Evolutionary conservation across 2,329 filamentous ascomycete species (phyloP).

Genomic region (Diaporthe eres): DNA sequence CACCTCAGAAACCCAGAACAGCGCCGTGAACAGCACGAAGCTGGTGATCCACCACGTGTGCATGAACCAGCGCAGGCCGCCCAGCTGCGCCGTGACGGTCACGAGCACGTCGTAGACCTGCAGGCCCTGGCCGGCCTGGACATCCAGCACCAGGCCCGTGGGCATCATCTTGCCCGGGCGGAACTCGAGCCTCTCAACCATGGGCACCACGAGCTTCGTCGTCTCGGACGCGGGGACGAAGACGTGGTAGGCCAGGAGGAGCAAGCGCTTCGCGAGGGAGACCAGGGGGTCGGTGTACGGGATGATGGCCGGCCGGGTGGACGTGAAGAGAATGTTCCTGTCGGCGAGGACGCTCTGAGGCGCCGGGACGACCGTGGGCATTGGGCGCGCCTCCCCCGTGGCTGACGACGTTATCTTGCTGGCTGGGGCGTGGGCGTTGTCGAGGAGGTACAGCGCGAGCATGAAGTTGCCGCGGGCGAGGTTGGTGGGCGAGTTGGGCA

Average conservation of each 20-base stretch:
- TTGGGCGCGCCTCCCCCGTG: conserved; percentile 41
- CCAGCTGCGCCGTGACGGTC: conserved; percentile 80
- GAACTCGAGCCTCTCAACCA: conserved; percentile 84
- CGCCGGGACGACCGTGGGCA: conserved; percentile 40
- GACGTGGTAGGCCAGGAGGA: conserved; percentile 78
- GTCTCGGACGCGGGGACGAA: conserved; percentile 75
- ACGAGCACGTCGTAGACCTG: conserved; percentile 82
- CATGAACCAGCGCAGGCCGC: conserved; percentile 87
- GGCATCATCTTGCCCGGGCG: conserved; percentile 55
- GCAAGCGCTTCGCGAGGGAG: conserved; percentile 70
- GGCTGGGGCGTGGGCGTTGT: conserved; percentile 47
- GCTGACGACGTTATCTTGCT: conserved; percentile 24
- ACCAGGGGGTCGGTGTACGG: conserved; percentile 83
- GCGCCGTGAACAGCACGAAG: conserved; percentile 75
- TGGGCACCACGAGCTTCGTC: conserved; percentile 73
- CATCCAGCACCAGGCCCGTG: conserved; percentile 68
- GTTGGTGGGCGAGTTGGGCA: conserved; percentile 86
- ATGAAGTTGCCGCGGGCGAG: conserved; percentile 91
- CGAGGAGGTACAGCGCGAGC: conserved; percentile 82
- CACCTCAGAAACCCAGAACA: conserved; percentile 86
- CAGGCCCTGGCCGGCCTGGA: conserved; percentile 77
- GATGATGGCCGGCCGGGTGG: conserved; percentile 82
- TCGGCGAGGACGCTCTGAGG: conserved; percentile 53
- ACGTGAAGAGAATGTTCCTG: conserved; percentile 68
- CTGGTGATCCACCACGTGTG: conserved; percentile 82